phyloP scores from a whole-genome alignment of 2,329 filamentous ascomycete species.

The Ilyonectria robusta region DNA sequence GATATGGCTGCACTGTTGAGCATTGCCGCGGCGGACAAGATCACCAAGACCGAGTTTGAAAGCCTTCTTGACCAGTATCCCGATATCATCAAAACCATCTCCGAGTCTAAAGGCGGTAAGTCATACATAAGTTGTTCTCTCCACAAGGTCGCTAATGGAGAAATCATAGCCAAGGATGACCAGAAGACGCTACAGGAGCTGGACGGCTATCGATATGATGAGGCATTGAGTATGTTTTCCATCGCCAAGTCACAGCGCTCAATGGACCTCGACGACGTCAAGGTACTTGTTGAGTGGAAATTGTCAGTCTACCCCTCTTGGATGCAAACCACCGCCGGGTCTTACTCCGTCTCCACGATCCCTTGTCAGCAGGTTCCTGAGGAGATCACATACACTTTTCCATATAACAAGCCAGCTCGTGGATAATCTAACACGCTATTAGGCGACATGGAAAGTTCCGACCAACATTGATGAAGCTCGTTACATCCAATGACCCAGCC shows the following conservation, averaged over 20 bases:
- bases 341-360: neutral
- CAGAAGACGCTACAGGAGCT: slow-evolving; percentile 69
- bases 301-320: slow-evolving; percentile 64
- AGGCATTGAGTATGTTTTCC: slow-evolving; percentile 64
- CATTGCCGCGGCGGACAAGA: slow-evolving; percentile 36
- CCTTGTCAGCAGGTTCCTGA: neutral
- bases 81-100: slow-evolving; percentile 59
- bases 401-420: neutral
- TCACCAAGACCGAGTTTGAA: slow-evolving; percentile 54
- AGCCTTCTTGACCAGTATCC: slow-evolving; percentile 56
- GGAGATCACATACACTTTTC: neutral
- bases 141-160: slow-evolving; percentile 19
- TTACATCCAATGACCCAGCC: slow-evolving; percentile 71
- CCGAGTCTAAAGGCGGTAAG: slow-evolving; percentile 61
- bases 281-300: slow-evolving; percentile 78
- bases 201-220: slow-evolving; percentile 71
- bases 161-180: slow-evolving; percentile 59
- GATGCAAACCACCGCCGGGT: neutral
- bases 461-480: slow-evolving; percentile 71
- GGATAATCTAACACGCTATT: slow-evolving; percentile 16
- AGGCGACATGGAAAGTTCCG: slow-evolving; percentile 75
- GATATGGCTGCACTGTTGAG: slow-evolving; percentile 35
- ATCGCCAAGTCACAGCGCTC: slow-evolving; percentile 49
- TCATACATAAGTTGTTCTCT: slow-evolving; percentile 13
- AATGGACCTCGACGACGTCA: slow-evolving; percentile 71